A percentile compares a stretch with the other conserved stretches of the same genome.
Conservation (phyloP, 2,329 filamentous ascomycete species). For the Arthrobotrys sinensis region DNA sequence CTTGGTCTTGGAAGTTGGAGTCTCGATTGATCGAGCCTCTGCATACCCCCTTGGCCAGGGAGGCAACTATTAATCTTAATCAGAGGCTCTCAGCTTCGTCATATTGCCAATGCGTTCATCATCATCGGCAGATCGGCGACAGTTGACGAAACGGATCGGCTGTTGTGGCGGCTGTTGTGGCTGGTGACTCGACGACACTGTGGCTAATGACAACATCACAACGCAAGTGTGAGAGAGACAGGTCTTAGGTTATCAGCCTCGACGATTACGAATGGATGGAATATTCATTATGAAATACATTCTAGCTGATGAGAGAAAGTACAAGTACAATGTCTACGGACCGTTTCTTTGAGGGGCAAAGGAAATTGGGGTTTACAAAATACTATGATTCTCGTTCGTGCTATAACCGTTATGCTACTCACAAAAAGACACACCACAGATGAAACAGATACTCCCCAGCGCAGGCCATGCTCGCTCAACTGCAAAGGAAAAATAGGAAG, state of each 20-base stretch:
- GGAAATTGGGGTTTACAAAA: too few relatives aligned
- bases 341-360: too few relatives aligned
- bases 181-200: constrained; percentile 23
- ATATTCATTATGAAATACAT: too few relatives aligned
- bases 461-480: constrained; percentile 43
- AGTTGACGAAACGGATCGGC: constrained; percentile 42
- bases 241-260: neutral
- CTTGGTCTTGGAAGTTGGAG: too few relatives aligned
- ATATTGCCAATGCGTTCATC: constrained; percentile 54
- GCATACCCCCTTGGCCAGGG: too few relatives aligned
- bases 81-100: neutral
- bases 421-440: too few relatives aligned
- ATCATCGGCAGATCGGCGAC: constrained; percentile 44
- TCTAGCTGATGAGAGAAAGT: too few relatives aligned
- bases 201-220: constrained; percentile 52
- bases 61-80: neutral
- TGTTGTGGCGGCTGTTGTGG: constrained; percentile 37
- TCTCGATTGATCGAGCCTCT: too few relatives aligned
- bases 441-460: constrained; percentile 4
- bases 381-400: neutral
- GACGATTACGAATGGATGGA: neutral
- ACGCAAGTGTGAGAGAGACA: neutral
- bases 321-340: too few relatives aligned
- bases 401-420: neutral
- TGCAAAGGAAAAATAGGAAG: constrained; percentile 12